These are phyloP conservation scores for Termitomyces sp. DNA, from an alignment of 768 basidiomycete genomes.

Conservation along the genomic window DNA sequence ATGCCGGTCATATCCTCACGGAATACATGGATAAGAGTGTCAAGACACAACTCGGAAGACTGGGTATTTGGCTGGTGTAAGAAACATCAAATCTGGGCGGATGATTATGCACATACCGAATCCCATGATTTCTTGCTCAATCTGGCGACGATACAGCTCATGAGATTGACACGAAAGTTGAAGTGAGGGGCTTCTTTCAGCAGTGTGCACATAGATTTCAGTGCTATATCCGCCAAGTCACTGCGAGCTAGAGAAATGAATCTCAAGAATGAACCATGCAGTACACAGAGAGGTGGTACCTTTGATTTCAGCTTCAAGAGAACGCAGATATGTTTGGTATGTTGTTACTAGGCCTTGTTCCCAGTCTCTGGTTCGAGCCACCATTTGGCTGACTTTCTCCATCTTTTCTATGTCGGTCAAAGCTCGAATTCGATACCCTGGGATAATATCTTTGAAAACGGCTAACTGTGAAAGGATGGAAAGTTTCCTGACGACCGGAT, in stretches of 20 bases:
- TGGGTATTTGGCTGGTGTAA: slow-evolving; percentile 23
- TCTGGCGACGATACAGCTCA: slow-evolving; percentile 77
- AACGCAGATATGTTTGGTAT: slow-evolving; percentile 86
- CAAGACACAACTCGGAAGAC: slow-evolving; percentile 82
- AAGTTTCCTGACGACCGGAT: slow-evolving; percentile 77
- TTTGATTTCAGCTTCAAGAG: slow-evolving; percentile 84
- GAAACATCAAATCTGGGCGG: slow-evolving; percentile 5
- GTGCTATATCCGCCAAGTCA: slow-evolving; percentile 59
- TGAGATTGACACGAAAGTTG: slow-evolving; percentile 93
- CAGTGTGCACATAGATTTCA: slow-evolving; percentile 86
- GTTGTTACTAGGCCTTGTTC: slow-evolving; percentile 87
- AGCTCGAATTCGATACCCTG: slow-evolving; percentile 90
- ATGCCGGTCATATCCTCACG: slow-evolving; percentile 73
- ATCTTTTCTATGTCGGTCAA: slow-evolving; percentile 87
- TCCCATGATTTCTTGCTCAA: slow-evolving; percentile 89
- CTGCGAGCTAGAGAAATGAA: slow-evolving; percentile 43
- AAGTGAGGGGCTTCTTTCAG: slow-evolving; percentile 85
- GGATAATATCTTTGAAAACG: slow-evolving; percentile 94
- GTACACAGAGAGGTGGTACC: slow-evolving; percentile 34
- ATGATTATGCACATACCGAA: slow-evolving; percentile 44
- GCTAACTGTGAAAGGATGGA: slow-evolving; percentile 88
- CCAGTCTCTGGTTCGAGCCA: slow-evolving; percentile 85
- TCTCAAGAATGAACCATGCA: background rate
- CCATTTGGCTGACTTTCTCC: slow-evolving; percentile 93
- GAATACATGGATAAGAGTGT: slow-evolving; percentile 78